These are phyloP conservation scores for Plicaturopsis crispa DNA, from an alignment of 768 basidiomycete genomes.

Conservation along the genomic window DNA sequence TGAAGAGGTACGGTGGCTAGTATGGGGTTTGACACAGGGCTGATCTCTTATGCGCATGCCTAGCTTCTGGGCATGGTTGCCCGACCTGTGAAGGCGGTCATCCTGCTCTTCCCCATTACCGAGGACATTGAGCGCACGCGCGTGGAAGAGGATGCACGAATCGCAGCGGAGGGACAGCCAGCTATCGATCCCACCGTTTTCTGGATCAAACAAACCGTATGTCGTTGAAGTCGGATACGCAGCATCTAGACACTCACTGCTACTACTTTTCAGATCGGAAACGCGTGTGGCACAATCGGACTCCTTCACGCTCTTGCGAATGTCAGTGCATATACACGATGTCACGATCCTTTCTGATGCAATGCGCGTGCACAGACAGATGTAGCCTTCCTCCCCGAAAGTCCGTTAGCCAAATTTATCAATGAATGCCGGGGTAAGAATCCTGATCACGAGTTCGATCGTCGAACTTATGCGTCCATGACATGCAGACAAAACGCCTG, in stretches of 20 bases:
- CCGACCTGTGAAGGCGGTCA: constrained; percentile 71
- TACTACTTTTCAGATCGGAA: constrained; percentile 47
- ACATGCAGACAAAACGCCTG: constrained; percentile 55
- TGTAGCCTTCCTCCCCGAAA: constrained; percentile 45
- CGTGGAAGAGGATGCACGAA: constrained; percentile 50
- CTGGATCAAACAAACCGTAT: constrained; percentile 88
- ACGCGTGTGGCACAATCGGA: constrained; percentile 87
- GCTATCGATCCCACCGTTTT: constrained; percentile 58
- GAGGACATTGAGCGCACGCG: constrained; percentile 42
- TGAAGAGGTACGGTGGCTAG: constrained; percentile 39
- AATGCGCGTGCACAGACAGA: constrained; percentile 54
- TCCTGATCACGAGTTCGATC: not conserved
- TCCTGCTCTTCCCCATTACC: constrained; percentile 77
- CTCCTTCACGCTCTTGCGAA: constrained; percentile 80
- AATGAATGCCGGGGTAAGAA: constrained; percentile 48
- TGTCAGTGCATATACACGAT: constrained; percentile 30
- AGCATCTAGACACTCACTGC: not conserved
- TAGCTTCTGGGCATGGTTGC: constrained; percentile 69
- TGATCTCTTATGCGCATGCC: not conserved
- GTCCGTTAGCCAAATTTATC: constrained; percentile 62
- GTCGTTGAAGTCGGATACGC: constrained; percentile 10
- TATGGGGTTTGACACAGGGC: not conserved
- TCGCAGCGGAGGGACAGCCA: constrained; percentile 36
- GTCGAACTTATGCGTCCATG: too few relatives aligned
- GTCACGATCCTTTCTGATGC: not conserved